Evolutionary conservation across 768 basidiomycete species (phyloP), one percentile per base, ranked within the genome.

Genomic region (Termitomyces sp.): DNA sequence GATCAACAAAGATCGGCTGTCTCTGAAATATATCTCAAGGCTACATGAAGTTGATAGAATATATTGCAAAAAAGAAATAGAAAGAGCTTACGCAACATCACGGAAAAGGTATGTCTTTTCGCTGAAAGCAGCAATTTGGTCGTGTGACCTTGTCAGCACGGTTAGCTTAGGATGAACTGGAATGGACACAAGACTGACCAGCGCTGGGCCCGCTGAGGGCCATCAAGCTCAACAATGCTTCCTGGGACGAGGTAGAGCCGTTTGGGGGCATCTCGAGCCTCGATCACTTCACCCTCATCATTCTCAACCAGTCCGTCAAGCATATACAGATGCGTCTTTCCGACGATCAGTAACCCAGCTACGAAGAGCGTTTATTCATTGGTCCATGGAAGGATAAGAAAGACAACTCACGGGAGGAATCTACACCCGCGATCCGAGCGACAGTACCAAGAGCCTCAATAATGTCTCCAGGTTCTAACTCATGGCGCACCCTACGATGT

Each of bases 21-120:
- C 95, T 63, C 85, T 87, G 77, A 97, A 93, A 71, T 95, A 96
- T 10, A 98, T 78, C 68, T 98, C 95, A 15, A 97, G 75, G 0
- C 92, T 94, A 59, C 9, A 38, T 37, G 15, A 33, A 53, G 40
- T 58, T 38, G 45, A 37, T 47, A 21, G 41, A 17, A 33, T 50
- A 55, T 28, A 6, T 7, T 44, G 5, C 31, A 31, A 56, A 46
- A 28, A 3, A 33, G 5, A n/a, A 0, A 46, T 35, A 42, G n/a
- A 12, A 15, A 26, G 28, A 44, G 74, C 90, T 74, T 66, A 93
- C 90, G 85, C 94, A 14, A 96, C 91, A 65, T 96, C 93, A 23
- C 92, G 83, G 71, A 98, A 96, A 19, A 97, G 71, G 72, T 92
- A 96, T 1, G 85, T 85, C 55, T 91, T 85, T 68, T 91, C 86